These are phyloP conservation scores for Penicillium crystallinum DNA, from an alignment of 495 filamentous ascomycete species.

Conservation along the genomic window DNA sequence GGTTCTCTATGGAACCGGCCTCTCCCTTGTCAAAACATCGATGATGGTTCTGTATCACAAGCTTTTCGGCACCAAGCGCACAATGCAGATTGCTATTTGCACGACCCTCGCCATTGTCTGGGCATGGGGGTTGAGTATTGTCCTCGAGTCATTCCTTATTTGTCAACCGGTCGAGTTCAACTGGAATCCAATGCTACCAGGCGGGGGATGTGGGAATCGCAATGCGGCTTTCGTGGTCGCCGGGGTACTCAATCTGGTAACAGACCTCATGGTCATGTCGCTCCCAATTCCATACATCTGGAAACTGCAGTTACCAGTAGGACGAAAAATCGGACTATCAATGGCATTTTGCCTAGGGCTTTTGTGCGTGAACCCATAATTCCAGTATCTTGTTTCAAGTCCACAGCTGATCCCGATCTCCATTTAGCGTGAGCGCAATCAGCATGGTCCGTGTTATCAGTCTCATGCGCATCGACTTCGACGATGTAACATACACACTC, in stretches of 20 bases:
- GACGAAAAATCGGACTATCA: slow-evolving; percentile 2
- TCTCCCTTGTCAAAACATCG: slow-evolving; percentile 15
- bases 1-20: slow-evolving; percentile 8
- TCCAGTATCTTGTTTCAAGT: neutral
- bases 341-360: slow-evolving; percentile 5
- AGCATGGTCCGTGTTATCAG: slow-evolving; percentile 17
- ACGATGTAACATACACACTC: slow-evolving; percentile 13
- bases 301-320: slow-evolving; percentile 2
- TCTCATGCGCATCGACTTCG: slow-evolving; percentile 11
- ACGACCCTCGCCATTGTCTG: slow-evolving; percentile 3
- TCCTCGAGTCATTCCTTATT: slow-evolving; percentile 10
- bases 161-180: slow-evolving; percentile 47
- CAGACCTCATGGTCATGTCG: slow-evolving; percentile 43
- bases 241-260: slow-evolving; percentile 46
- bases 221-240: slow-evolving; percentile 42
- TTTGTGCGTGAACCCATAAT: neutral
- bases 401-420: neutral
- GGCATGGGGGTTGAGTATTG: slow-evolving; percentile 10
- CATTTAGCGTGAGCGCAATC: slow-evolving; percentile 12
- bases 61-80: slow-evolving; percentile 15
- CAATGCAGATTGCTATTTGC: slow-evolving; percentile 7
- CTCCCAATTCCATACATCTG: slow-evolving; percentile 6
- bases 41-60: slow-evolving; percentile 13
- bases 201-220: slow-evolving; percentile 45
- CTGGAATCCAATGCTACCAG: slow-evolving; percentile 37